Evolutionary conservation across 2,329 filamentous ascomycete genomes (phyloP), one percentile per base, ranked within the genome.

Genomic region (Phoma herbarum): DNA sequence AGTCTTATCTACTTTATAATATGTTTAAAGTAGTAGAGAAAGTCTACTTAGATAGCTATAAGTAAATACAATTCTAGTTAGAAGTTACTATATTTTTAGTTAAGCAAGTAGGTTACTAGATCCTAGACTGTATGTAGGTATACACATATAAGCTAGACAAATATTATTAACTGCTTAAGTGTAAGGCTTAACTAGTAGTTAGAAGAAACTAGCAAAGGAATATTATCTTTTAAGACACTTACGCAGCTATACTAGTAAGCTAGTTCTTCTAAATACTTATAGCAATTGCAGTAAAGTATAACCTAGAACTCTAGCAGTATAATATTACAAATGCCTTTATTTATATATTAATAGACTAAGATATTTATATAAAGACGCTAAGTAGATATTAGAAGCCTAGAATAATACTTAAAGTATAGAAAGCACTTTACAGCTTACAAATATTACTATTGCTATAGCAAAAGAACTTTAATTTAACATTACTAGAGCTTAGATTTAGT

Each of bases 81-180:
- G 29, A 48, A 37, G 20, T 37, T 2, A 11, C n/a, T 26, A 2
- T 23, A n/a, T 14, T 1, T 1, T 4, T 2, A 11, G 6, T 48
- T 26, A 25, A 26, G 10, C 20, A 4, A 26, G 5, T 4, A 25
- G 22, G 22, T 2, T 11, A 48, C 2, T 26, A 48, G 20, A 48
- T 48, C 4, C 16, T 48, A 2, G 10, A 48, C 14, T 48, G 16
- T 18, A 37, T 48, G 6, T 48, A 26, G 20, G 31, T 48, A 16
- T 48, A 48, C 12, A 48, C 14, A 2, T 48, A 48, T 11, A 48
- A 48, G 12, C 20, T 48, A 2, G 16, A 48, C 16, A 37, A 48
- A 12, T 14, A 48, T 11, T 26, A 48, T 20, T 18, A 16, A 9
- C 8, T 48, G 14, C 22, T 14, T 12, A 22, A 37, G 29, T 47